Base-by-base conservation (phyloP, 1,139 yeast genomes). In the Magnusiomyces magnusii region DNA sequence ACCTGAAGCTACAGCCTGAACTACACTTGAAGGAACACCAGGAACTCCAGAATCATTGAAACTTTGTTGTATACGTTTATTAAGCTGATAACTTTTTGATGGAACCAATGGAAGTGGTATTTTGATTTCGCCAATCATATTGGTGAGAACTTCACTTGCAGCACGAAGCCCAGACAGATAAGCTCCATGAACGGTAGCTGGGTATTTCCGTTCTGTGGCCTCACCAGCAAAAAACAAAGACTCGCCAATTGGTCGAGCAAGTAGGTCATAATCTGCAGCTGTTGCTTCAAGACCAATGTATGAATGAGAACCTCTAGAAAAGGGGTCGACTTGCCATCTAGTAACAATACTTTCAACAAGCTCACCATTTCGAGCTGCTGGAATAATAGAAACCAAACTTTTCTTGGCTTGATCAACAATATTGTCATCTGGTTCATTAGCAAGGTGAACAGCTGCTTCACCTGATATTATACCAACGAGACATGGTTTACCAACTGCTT, bases 111-210 rank as follows among this genome's bases (percentile, higher is more conserved):
- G 75, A 49, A 70, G 68, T 0, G 79, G 77, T 1, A 76, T 71
- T 25, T 71, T 71, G 24, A 76, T 70, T 24, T 73, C 74, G 2
- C 79, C 79, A 49, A 75, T 69, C 27, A 76, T 57, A 56, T 76
- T 71, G 42, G 74, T 73, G 39, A 76, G 62, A 1, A 75, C 75
- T 53, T 76, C 79, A 28, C 69, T 71, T 0, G 79, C 79, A 1
- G 76, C 78, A 19, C 78, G 65, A 34, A 76, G 64, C 1, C 79
- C 79, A 5, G 78, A 75, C 0, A 76, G 62, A 59, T 75, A 76
- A 0, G 80, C 79, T 0, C 80, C 80, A 58, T 76, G 79, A 2
- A 76, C 76, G 0, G 80, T 75, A 1, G 78, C 78, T 0, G 80
- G 79, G 57, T 73, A 71, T 15, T 71, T 64, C 9, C 78, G 67